A percentile compares a stretch with the other conserved stretches of the same genome.
These are phyloP conservation scores for Grosmannia clavigera DNA, from an alignment of 2,329 filamentous ascomycete genomes.

Conservation along the genomic window DNA sequence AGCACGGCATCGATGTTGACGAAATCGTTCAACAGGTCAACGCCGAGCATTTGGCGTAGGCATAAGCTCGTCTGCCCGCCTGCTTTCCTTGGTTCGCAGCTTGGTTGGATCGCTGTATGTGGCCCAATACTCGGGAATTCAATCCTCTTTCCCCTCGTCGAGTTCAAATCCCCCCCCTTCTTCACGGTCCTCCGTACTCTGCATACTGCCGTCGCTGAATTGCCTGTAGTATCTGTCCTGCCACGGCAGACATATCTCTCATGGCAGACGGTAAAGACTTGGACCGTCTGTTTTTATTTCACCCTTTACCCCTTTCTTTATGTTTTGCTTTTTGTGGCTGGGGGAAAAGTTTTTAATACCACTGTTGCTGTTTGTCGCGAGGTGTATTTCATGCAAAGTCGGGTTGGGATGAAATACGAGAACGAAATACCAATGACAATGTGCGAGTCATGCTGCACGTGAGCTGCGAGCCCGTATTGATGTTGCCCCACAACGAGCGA, in stretches of 20 bases:
- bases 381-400: not conserved
- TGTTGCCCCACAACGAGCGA: too few species aligned
- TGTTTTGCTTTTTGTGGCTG: not conserved
- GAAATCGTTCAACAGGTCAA: slow-evolving; percentile 9
- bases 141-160: not conserved
- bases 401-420: not conserved
- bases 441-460: too few species aligned
- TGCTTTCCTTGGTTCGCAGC: too few species aligned
- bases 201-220: not conserved
- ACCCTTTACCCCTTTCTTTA: not conserved
- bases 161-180: not conserved
- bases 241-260: not conserved
- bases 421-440: not conserved
- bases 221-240: not conserved
- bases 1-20: slow-evolving; percentile 6
- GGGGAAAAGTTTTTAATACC: slow-evolving; percentile 1
- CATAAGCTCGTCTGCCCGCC: not conserved
- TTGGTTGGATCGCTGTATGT: too few species aligned
- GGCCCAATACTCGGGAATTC: too few species aligned
- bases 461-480: too few species aligned
- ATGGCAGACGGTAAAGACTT: not conserved
- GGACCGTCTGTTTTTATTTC: not conserved
- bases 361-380: not conserved
- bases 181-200: not conserved
- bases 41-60: slow-evolving; percentile 6